Percentiles rank a stretch among this genome's conserved stretches.
Conservation (phyloP, 140 eudicot genomes). For the Ambrosia hybrid region DNA sequence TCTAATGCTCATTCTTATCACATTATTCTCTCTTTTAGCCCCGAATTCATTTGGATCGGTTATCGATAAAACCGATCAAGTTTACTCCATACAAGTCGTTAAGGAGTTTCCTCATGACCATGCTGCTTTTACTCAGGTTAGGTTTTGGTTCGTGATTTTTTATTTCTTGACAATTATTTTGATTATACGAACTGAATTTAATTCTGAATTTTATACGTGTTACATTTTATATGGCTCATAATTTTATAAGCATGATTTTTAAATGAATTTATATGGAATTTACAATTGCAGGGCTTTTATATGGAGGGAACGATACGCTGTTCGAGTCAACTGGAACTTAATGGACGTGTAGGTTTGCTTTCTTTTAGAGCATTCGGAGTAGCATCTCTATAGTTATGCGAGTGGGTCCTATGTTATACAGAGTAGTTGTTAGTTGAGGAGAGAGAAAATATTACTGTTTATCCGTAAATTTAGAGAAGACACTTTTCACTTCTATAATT, state of each 20-base stretch:
- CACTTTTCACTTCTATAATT: no score
- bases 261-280: background rate
- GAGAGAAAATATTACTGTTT: no score
- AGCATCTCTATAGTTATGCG: no score
- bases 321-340: conserved; percentile 79
- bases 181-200: background rate
- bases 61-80: background rate
- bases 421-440: no score
- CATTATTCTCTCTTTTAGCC: conserved; percentile 20
- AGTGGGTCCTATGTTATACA: no score
- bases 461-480: no score
- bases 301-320: conserved; percentile 61
- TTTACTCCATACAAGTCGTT: conserved; percentile 50
- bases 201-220: background rate
- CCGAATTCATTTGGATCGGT: conserved; percentile 14
- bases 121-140: conserved; percentile 69
- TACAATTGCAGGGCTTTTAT: conserved; percentile 56
- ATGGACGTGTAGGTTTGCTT: conserved; percentile 48
- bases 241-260: no score
- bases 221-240: no score
- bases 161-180: background rate
- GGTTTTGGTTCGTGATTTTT: no score
- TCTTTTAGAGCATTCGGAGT: background rate
- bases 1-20: background rate
- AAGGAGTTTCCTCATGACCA: conserved; percentile 72